These are phyloP conservation scores for Agrocybe praecox DNA, from an alignment of 768 basidiomycete genomes.

Conservation along the genomic window DNA sequence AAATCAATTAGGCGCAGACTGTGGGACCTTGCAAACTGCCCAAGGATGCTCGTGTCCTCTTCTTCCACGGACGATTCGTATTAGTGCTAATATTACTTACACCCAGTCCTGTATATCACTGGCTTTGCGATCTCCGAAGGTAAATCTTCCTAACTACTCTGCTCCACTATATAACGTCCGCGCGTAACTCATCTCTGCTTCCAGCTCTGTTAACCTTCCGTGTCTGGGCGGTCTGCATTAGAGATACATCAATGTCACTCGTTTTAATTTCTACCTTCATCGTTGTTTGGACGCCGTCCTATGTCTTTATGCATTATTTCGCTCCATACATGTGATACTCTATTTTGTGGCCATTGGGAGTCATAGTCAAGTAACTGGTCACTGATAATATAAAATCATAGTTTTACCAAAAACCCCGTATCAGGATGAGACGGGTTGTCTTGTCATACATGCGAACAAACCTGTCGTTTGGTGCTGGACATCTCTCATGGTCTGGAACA, in stretches of 20 bases:
- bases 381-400: not conserved
- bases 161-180: not conserved
- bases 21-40: not conserved
- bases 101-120: slow-evolving; percentile 9
- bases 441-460: slow-evolving; percentile 6
- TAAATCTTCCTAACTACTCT: not conserved
- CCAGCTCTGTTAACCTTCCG: slow-evolving; percentile 11
- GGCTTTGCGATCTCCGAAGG: slow-evolving; percentile 11
- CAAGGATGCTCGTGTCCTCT: slow-evolving; percentile 8
- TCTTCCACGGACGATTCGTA: not conserved
- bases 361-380: not conserved
- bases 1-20: not conserved
- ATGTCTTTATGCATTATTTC: slow-evolving; percentile 8
- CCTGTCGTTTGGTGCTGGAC: slow-evolving; percentile 11
- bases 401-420: not conserved
- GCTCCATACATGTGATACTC: not conserved
- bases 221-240: slow-evolving; percentile 13
- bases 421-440: slow-evolving; percentile 9
- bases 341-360: not conserved
- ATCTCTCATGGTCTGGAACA: slow-evolving; percentile 10
- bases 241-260: not conserved
- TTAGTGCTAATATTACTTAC: not conserved
- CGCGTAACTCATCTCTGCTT: not conserved
- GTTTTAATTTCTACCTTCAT: slow-evolving; percentile 1
- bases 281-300: not conserved